Base-by-base conservation (phyloP, 352 stramenopile species). In the Phytophthora tentaculata region DNA sequence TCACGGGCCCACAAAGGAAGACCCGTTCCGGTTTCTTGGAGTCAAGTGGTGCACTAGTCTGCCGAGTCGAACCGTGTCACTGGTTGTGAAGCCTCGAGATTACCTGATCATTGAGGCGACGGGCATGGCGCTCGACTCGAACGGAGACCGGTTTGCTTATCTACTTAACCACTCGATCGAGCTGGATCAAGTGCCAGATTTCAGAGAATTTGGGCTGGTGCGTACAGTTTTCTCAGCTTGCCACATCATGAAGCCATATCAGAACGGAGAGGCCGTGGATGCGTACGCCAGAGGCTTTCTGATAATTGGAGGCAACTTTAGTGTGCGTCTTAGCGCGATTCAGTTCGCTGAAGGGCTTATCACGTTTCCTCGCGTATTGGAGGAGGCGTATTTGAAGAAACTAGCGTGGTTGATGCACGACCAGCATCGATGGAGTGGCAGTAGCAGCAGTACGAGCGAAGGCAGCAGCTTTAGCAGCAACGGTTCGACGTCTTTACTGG, bases 91-190 rank as follows among this genome's bases (percentile, higher is more conserved):
- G 23, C 70, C 66, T 6, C 79, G 81, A 8, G 81, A 90, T 53
- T 86, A 85, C 47, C 50, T 89, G 19, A 65, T 79, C 1, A 59
- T 89, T 23, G 81, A 89, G 32, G 79, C 79, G 6, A 81, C 74
- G 10, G 81, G 81, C 10, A 79, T 76, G 53, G 73, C 77, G 2
- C 55, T 75, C 24, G 75, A 83, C 48, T 66, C 72, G 8, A 76
- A 74, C 14, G 75, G 72, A 52, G 32, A 76, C 9, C 69, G 61
- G 1, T 72, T 79, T 22, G 51, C 44, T 20, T 83, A 80, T 41
- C 37, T 76, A 3, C 52, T 83, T 2, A 76, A 73, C 20, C 74
- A 82, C 56, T 80, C 74, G 23, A 71, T 80, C 43, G 64, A 62
- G 23, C 45, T 77, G n/a, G 35, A 67, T 12, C 56, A 76, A 22